Evolutionary conservation across 176 grass and related monocot species (phyloP), one percentile per base, ranked within the genome.

Genomic region (Phragmites australis): DNA sequence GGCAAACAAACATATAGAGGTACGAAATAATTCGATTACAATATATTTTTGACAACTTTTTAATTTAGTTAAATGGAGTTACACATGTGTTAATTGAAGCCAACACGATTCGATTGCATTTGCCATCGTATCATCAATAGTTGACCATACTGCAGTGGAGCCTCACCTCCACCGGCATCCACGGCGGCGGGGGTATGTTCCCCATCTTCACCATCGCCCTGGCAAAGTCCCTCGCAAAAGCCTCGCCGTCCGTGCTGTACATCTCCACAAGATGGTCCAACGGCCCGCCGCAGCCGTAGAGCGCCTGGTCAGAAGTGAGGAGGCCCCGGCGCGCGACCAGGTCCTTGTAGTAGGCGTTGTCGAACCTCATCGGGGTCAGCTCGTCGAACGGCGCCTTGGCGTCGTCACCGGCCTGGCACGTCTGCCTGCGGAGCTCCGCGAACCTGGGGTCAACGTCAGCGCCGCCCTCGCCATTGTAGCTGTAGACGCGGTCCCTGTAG

Each of bases 141-240:
- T 94, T 94, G 21, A 69, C 37, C 62, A 26, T 67, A 15, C 40
- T 81, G 79, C 92, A 94, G 17, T 40, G 64, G 16, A 55, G 90
- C 75, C 92, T 91, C 21, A 94, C 87, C 70, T 94, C 89, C 37
- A 73, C 51, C 43, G 69, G 69, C 21, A 81, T 76, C 31, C 83
- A 80, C 0, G 52, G 32, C 0, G 87, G 85, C 13, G 89, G 80
- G 2, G 77, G 77, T 17, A 89, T 64, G 41, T 78, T 81, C 5
- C 88, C 86, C 92, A 94, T 73, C 52, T 88, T 93, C 65, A 91
- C 74, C 86, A 94, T 94, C 1, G 82, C 88, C 9, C 3, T 54
- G 5, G 70, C 89, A 27, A 94, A 91, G 58, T 91, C 92, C 37
- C 21, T 68, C 23, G 55, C 72, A 45, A 94, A 91, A 11, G 41